Evolutionary conservation across 2,329 filamentous ascomycete species (phyloP), one percentile per base, ranked within the genome.

Genomic region (Ploettnerulaceae sp.): DNA sequence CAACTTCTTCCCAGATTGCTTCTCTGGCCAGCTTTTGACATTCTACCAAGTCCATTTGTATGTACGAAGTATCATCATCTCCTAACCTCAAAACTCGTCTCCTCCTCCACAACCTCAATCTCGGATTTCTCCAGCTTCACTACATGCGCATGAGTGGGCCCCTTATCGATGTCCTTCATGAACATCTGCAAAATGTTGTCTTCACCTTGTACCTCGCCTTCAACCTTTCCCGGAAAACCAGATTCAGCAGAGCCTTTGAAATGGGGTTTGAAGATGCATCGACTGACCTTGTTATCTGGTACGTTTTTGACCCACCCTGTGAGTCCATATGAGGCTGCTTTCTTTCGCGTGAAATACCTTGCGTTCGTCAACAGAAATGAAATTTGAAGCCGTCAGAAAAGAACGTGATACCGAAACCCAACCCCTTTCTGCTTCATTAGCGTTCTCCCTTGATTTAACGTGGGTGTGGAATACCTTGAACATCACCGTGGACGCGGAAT

Each of bases 171-270:
- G 52, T 88, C 81, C 56, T 84, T 79, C 26, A 95, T 69, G 55
- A 96, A 84, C 45, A 80, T 76, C 42, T 80, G 67, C 20, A 97
- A 64, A 2, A 75, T 67, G 0, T 79, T 74, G 1, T 81, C 73
- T 2, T 77, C 72, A 22, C 89, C 90, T 64, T 97, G 91, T 4
- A 84, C 89, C 68, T 96, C 90, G 20, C 91, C 91, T 61, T 88
- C 81, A 36, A 97, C 90, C 88, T 95, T 28, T 28, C 25, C 25
- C 25, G 25, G 25, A 28, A 14, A 32, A 32, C 7, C 7, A 28
- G 25, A 28, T 28, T 7, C 25, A 28, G 7, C 25, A n/a, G n/a
- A 7, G 25, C 25, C 25, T 7, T 7, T 17, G 33, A 36, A 36
- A 5, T 7, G 33, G 33, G 6, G 17, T 7, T 11, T 9, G 21